A percentile compares a stretch with the other conserved stretches of the same genome.
Conservation (phyloP, 805 yeast species). For the Gaillardinia entomophila region DNA sequence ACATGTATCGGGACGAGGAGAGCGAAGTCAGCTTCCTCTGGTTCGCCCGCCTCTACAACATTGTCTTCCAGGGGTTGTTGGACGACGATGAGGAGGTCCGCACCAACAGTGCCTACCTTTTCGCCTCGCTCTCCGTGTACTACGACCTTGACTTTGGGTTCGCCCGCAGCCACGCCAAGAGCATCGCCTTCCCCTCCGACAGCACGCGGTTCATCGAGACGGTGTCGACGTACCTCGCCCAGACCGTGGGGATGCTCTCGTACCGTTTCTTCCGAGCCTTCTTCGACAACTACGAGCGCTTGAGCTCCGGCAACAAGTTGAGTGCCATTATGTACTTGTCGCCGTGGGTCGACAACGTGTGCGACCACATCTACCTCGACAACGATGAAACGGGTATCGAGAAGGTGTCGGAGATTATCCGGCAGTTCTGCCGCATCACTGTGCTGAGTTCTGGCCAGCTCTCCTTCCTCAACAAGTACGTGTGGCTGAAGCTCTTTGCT, state of each 20-base stretch:
- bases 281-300: constrained; percentile 36
- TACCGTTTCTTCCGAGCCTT: constrained; percentile 53
- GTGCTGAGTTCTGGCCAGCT: constrained; percentile 43
- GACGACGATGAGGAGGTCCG: constrained; percentile 54
- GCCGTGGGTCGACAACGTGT: constrained; percentile 73
- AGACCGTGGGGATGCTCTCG: constrained; percentile 52
- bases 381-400: constrained; percentile 58
- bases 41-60: constrained; percentile 58
- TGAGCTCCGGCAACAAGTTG: constrained; percentile 28
- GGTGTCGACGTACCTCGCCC: constrained; percentile 53
- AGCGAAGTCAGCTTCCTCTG: constrained; percentile 27
- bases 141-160: constrained; percentile 59
- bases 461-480: constrained; percentile 48
- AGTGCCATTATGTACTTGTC: constrained; percentile 48
- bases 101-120: constrained; percentile 54
- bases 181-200: constrained; percentile 63
- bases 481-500: constrained; percentile 63
- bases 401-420: constrained; percentile 52
- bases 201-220: constrained; percentile 54
- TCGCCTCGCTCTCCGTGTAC: constrained; percentile 55
- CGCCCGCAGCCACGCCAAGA: constrained; percentile 48
- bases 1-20: constrained; percentile 19
- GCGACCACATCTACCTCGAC: constrained; percentile 47
- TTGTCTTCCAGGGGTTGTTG: constrained; percentile 65
- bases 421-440: constrained; percentile 58